phyloP scores from a whole-genome alignment of 2,329 filamentous ascomycete species.

The Monilinia vaccinii-corymbosi region DNA sequence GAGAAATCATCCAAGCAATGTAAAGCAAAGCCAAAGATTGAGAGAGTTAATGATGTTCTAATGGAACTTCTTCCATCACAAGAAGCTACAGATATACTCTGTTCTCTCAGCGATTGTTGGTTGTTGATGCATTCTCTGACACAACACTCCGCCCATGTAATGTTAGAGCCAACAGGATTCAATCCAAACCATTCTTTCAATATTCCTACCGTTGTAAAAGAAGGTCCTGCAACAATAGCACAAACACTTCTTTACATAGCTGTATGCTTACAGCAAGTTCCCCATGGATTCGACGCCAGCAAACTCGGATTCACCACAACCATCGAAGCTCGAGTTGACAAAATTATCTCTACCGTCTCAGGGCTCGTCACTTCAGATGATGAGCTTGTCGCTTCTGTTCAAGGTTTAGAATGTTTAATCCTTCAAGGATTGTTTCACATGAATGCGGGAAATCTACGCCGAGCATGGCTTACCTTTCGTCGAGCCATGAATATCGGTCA shows the following conservation, averaged over 20 bases:
- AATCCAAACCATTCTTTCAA: slow-evolving; percentile 16
- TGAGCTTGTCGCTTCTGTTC: slow-evolving; percentile 37
- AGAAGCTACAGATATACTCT: slow-evolving; percentile 22
- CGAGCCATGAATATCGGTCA: slow-evolving; percentile 40
- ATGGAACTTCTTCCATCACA: slow-evolving; percentile 26
- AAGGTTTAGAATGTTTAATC: slow-evolving; percentile 44
- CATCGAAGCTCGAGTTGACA: slow-evolving; percentile 21
- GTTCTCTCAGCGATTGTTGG: slow-evolving; percentile 20
- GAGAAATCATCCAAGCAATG: slow-evolving; percentile 15
- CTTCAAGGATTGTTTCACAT: slow-evolving; percentile 39
- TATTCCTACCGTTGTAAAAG: slow-evolving; percentile 18
- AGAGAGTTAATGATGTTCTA: slow-evolving; percentile 24
- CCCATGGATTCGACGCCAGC: slow-evolving; percentile 19
- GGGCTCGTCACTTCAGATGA: slow-evolving; percentile 38
- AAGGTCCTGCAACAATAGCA: slow-evolving; percentile 22
- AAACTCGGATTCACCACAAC: slow-evolving; percentile 18
- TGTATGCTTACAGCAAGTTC: slow-evolving; percentile 26
- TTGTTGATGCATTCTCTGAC: slow-evolving; percentile 22
- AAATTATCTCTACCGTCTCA: slow-evolving; percentile 21
- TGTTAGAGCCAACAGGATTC: not conserved
- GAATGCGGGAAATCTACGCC: slow-evolving; percentile 40
- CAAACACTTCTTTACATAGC: slow-evolving; percentile 24
- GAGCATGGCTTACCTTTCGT: slow-evolving; percentile 39
- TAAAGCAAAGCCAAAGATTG: slow-evolving; percentile 17
- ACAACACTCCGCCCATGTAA: slow-evolving; percentile 5